Evolutionary conservation across 2,329 filamentous ascomycete genomes (phyloP).

Genomic region (Xylariaceae sp.): DNA sequence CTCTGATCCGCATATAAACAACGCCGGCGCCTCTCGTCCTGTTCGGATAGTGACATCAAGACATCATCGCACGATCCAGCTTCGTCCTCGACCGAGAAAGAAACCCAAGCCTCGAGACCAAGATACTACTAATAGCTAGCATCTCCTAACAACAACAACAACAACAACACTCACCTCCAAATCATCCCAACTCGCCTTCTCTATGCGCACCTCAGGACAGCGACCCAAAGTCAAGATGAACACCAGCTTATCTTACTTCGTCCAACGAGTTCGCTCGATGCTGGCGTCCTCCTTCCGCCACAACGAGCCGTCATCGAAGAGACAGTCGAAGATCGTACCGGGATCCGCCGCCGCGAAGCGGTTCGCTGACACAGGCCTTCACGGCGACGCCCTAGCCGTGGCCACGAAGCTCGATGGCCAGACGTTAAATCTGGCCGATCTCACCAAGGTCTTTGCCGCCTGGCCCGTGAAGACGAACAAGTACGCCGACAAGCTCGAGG

Average conservation of each 20-base stretch:
- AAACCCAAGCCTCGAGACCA: neutral
- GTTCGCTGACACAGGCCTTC: slow-evolving; percentile 15
- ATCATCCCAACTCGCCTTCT: neutral
- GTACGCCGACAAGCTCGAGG: slow-evolving; percentile 21
- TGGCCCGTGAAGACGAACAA: slow-evolving; percentile 26
- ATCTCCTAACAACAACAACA: neutral
- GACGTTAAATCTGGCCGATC: slow-evolving; percentile 24
- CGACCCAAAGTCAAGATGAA: slow-evolving; percentile 12
- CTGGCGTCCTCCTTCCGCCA: slow-evolving; percentile 16
- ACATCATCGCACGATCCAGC: neutral
- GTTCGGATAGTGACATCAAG: neutral
- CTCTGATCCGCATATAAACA: neutral
- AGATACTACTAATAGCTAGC: neutral
- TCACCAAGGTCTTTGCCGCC: slow-evolving; percentile 25
- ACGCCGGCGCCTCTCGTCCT: neutral
- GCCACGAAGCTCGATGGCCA: slow-evolving; percentile 24
- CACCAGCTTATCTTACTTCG: slow-evolving; percentile 16
- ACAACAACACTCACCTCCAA: neutral
- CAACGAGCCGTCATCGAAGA: slow-evolving; percentile 3
- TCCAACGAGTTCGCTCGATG: slow-evolving; percentile 17
- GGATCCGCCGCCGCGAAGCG: slow-evolving; percentile 5
- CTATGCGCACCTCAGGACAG: neutral
- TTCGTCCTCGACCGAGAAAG: neutral
- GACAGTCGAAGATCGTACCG: neutral
- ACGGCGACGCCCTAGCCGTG: slow-evolving; percentile 21